A percentile compares a stretch with the other conserved stretches of the same genome.
Evolutionary conservation across 2,329 filamentous ascomycete species (phyloP).

Genomic region (Penicillium sp.): DNA sequence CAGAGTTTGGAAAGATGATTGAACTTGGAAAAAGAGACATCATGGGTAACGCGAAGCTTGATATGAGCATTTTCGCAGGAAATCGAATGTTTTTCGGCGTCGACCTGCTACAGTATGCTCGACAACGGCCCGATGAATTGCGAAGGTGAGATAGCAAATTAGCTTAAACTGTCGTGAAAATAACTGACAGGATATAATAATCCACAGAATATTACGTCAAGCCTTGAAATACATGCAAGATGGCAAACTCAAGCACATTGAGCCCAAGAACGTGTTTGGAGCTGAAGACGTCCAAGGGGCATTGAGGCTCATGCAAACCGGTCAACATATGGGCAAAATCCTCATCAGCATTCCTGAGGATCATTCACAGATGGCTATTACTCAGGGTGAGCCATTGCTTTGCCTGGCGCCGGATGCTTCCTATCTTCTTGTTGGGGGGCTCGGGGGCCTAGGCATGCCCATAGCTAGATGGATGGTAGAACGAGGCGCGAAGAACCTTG

Average conservation of each 20-base stretch:
- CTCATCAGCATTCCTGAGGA: conserved; percentile 23
- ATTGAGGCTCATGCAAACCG: conserved; percentile 47
- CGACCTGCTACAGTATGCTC: neutral
- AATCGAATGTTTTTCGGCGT: neutral
- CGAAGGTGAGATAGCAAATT: no score
- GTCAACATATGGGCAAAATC: conserved; percentile 50
- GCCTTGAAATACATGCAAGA: neutral
- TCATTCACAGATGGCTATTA: neutral
- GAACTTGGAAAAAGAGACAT: neutral
- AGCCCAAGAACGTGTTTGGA: conserved; percentile 18
- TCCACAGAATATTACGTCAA: no score
- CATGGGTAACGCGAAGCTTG: neutral
- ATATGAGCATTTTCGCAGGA: neutral
- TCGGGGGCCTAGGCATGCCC: conserved; percentile 42
- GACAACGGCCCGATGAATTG: no score
- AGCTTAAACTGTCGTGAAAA: no score
- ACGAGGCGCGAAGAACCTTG: no score
- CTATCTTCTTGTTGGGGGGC: conserved; percentile 45
- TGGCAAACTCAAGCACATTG: conserved; percentile 4
- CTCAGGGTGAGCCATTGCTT: no score
- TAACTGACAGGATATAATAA: no score
- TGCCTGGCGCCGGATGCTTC: no score
- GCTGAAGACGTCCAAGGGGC: conserved; percentile 37
- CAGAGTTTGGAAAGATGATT: neutral
- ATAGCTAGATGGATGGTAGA: no score